These are phyloP conservation scores for Monilinia fructigena DNA, from an alignment of 2,329 filamentous ascomycete genomes.

Conservation along the genomic window DNA sequence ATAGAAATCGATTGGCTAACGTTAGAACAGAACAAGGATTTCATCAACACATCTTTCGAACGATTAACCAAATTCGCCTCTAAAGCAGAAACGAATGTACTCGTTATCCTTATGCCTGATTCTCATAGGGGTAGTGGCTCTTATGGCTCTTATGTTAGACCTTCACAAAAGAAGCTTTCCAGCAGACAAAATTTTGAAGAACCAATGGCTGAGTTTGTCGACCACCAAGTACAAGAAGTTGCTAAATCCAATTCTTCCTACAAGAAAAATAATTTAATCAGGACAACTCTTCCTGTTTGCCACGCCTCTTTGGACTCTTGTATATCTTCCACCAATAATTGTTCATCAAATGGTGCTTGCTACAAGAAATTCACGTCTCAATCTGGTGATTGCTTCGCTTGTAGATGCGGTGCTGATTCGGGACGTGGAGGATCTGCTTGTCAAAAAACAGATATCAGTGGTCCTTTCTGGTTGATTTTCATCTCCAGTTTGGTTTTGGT, in stretches of 20 bases:
- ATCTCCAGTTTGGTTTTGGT: conserved; percentile 71
- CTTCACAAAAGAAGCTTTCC: conserved; percentile 28
- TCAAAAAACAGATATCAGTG: conserved; percentile 87
- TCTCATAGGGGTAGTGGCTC: conserved; percentile 29
- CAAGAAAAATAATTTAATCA: conserved; percentile 25
- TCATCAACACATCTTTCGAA: conserved; percentile 21
- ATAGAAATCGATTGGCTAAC: conserved; percentile 14
- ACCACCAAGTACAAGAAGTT: conserved; percentile 14
- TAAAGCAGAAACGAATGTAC: conserved; percentile 36
- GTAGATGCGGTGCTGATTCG: conserved; percentile 56
- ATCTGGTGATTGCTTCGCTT: conserved; percentile 68
- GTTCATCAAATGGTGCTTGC: conserved; percentile 80
- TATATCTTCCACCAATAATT: conserved; percentile 67
- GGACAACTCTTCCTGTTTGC: conserved; percentile 57
- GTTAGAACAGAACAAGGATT: neutral
- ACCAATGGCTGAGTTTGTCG: conserved; percentile 32
- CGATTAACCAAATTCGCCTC: conserved; percentile 34
- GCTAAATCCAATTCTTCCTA: conserved; percentile 23
- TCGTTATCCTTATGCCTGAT: conserved; percentile 37
- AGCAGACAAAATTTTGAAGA: conserved; percentile 36
- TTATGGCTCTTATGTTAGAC: conserved; percentile 37
- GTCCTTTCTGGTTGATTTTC: conserved; percentile 83
- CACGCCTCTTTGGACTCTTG: conserved; percentile 71
- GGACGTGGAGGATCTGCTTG: conserved; percentile 69
- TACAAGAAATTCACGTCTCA: conserved; percentile 59